Evolutionary conservation across 495 filamentous ascomycete genomes (phyloP).

Genomic region (Xylaria scruposa): DNA sequence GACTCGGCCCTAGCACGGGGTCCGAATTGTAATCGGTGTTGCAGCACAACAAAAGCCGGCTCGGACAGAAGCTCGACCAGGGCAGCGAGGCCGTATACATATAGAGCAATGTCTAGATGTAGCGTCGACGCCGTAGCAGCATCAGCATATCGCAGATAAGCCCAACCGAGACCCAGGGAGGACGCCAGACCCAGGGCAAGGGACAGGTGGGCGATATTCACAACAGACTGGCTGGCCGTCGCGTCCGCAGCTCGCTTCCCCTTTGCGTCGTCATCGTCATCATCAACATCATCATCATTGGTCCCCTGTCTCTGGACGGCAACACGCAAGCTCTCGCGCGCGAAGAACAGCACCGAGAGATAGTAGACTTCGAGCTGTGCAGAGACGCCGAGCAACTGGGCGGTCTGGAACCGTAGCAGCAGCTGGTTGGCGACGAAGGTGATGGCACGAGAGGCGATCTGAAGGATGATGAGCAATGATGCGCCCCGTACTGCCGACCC

Average conservation of each 20-base stretch:
- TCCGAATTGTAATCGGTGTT: constrained; percentile 79
- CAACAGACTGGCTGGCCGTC: constrained; percentile 65
- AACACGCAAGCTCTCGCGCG: constrained; percentile 83
- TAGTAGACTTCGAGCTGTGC: constrained; percentile 91
- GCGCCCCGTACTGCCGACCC: constrained; percentile 65
- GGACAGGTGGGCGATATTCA: constrained; percentile 87
- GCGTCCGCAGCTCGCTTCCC: constrained; percentile 32
- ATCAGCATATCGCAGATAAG: constrained; percentile 68
- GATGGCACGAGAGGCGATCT: constrained; percentile 79
- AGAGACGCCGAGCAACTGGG: constrained; percentile 80
- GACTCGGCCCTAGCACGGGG: constrained; percentile 82
- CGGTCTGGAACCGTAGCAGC: constrained; percentile 84
- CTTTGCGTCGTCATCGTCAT: constrained; percentile 64
- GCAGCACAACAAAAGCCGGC: constrained; percentile 82
- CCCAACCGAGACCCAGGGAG: constrained; percentile 62
- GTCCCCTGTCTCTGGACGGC: constrained; percentile 79
- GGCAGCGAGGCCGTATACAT: constrained; percentile 75
- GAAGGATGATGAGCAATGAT: constrained; percentile 83
- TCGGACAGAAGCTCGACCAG: constrained; percentile 82
- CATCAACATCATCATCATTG: constrained; percentile 26
- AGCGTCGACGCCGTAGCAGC: constrained; percentile 58
- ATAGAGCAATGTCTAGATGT: constrained; percentile 67
- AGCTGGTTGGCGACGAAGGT: constrained; percentile 92
- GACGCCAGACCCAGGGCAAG: constrained; percentile 72
- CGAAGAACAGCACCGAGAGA: constrained; percentile 87